A percentile compares a stretch with the other conserved stretches of the same genome.
Conservation (phyloP, 164 flowering plant genomes). For the Magnolia sinica region DNA sequence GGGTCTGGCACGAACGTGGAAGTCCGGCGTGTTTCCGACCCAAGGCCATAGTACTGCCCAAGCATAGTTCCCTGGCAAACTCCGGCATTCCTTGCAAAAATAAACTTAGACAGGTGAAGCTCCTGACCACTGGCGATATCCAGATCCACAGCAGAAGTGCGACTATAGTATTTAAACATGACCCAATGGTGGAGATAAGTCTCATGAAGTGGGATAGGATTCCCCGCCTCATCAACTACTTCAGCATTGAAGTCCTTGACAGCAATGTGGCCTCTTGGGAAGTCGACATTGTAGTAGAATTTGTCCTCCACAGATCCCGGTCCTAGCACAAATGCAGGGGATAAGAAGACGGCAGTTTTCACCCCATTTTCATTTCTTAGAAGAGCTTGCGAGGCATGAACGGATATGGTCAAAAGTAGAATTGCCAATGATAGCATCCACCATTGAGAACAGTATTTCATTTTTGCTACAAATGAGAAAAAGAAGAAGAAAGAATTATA, state of each 20-base stretch:
- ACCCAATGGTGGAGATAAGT: slow-evolving; percentile 96
- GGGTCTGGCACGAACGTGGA: slow-evolving; percentile 65
- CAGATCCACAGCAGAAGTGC: background rate
- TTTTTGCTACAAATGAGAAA: slow-evolving; percentile 12
- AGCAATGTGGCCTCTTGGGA: slow-evolving; percentile 88
- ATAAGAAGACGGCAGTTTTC: slow-evolving; percentile 49
- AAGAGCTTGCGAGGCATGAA: slow-evolving; percentile 24
- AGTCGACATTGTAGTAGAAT: slow-evolving; percentile 50
- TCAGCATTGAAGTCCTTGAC: slow-evolving; percentile 74
- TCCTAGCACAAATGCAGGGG: slow-evolving; percentile 54
- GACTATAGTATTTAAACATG: slow-evolving; percentile 43
- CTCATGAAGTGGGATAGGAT: slow-evolving; percentile 77
- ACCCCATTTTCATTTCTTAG: slow-evolving; percentile 25
- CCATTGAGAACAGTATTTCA: slow-evolving; percentile 8
- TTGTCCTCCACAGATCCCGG: slow-evolving; percentile 68
- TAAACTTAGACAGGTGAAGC: slow-evolving; percentile 20
- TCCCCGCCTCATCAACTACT: slow-evolving; percentile 77
- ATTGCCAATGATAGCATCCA: slow-evolving; percentile 19
- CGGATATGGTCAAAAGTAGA: slow-evolving; percentile 15
- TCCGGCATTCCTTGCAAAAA: slow-evolving; percentile 47
- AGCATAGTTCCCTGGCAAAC: slow-evolving; percentile 42
- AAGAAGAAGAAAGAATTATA: too few species aligned
- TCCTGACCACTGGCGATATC: background rate
- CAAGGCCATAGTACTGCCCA: slow-evolving; percentile 71
- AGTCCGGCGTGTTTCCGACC: slow-evolving; percentile 78